These are phyloP conservation scores for Cordyceps cateniannulata DNA, from an alignment of 2,329 filamentous ascomycete genomes.

Conservation along the genomic window DNA sequence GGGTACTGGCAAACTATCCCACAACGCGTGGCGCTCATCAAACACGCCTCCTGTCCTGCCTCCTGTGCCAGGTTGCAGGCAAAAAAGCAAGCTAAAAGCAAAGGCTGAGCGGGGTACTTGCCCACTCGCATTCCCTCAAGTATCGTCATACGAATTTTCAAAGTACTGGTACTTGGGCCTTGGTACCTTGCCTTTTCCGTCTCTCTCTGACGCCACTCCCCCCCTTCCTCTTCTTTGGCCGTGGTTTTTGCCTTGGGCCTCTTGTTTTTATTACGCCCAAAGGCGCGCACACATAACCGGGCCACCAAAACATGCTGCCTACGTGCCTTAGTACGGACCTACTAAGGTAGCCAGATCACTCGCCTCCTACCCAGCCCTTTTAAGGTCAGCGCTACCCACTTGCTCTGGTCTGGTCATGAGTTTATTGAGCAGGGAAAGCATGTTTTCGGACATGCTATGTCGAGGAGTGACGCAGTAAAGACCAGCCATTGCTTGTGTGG, in stretches of 20 bases:
- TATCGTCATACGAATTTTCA: conserved; percentile 29
- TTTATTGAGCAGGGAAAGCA: background rate
- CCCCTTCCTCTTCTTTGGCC: background rate
- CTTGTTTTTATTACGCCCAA: background rate
- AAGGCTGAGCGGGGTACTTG: conserved; percentile 26
- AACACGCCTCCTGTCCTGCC: background rate
- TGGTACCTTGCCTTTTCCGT: conserved; percentile 21
- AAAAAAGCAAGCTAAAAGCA: conserved; percentile 11
- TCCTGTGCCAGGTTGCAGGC: background rate
- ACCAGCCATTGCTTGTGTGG: background rate
- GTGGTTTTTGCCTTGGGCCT: background rate
- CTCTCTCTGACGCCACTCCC: background rate
- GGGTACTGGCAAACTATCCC: conserved; percentile 10
- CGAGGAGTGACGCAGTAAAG: background rate
- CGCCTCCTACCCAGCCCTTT: conserved; percentile 1
- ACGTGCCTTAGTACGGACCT: too few species aligned
- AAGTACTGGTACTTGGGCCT: conserved; percentile 25
- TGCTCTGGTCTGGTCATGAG: background rate
- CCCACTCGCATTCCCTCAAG: conserved; percentile 27
- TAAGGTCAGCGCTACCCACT: conserved; percentile 6
- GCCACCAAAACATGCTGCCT: background rate
- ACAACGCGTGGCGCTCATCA: background rate
- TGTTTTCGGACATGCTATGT: background rate
- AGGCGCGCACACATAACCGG: background rate
- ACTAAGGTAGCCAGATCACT: conserved; percentile 12